phyloP scores from a whole-genome alignment of 768 basidiomycete genomes.

The Termitomyces sp. region DNA sequence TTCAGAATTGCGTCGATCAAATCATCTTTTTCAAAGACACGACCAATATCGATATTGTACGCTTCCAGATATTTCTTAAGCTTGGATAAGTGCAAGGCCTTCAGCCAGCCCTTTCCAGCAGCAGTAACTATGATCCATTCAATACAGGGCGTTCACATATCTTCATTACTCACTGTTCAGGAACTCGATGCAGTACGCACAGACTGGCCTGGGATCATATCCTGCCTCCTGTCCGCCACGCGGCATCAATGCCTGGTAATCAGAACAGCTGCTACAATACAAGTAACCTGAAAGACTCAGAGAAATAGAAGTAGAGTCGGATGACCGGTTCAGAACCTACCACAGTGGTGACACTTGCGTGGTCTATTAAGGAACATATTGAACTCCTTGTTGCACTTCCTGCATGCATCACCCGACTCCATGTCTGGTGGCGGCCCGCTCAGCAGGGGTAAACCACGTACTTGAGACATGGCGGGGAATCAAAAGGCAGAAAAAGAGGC shows the following conservation, averaged over 20 bases:
- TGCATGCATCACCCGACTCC: conserved; percentile 35
- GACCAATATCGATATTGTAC: conserved; percentile 59
- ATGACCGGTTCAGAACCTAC: conserved; percentile 29
- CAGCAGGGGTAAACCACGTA: conserved; percentile 59
- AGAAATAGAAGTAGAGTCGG: conserved; percentile 1
- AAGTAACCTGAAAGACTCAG: conserved; percentile 44
- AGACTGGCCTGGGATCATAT: conserved; percentile 62
- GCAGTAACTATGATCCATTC: conserved; percentile 53
- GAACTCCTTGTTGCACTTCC: conserved; percentile 74
- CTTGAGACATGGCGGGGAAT: conserved; percentile 15
- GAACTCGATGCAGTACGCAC: conserved; percentile 68
- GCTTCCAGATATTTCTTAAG: conserved; percentile 65
- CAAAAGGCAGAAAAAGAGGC: neutral
- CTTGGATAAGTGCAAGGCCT: conserved; percentile 48
- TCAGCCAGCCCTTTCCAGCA: conserved; percentile 50
- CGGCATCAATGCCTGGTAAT: conserved; percentile 78
- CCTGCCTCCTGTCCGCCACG: conserved; percentile 45
- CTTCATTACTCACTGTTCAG: conserved; percentile 45
- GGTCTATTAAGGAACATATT: conserved; percentile 58
- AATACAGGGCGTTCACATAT: conserved; percentile 1
- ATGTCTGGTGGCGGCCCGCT: conserved; percentile 54
- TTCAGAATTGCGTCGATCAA: conserved; percentile 59
- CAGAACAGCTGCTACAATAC: conserved; percentile 70
- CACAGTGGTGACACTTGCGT: conserved; percentile 70
- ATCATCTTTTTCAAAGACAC: conserved; percentile 74